Conservation (phyloP, 441 rosid genomes). For the Pelargonium citronellum region DNA sequence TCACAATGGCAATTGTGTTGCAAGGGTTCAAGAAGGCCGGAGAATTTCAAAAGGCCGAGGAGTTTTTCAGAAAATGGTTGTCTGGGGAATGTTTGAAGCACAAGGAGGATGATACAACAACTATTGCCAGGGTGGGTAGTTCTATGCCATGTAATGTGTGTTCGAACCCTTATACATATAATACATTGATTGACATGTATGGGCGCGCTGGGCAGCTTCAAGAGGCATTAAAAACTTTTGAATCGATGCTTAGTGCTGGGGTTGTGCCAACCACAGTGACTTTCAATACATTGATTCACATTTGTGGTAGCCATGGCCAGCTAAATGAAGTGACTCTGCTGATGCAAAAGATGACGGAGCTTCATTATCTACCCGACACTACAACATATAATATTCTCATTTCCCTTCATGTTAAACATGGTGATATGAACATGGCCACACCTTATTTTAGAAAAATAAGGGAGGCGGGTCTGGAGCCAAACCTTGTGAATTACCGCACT, state of each 20-base stretch:
- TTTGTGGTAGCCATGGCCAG: slow-evolving; percentile 6
- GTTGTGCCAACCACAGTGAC: slow-evolving; percentile 9
- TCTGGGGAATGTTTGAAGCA: background rate
- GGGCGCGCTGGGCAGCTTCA: slow-evolving; percentile 7
- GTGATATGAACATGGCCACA: slow-evolving; percentile 1
- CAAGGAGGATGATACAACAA: background rate
- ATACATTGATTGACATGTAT: slow-evolving; percentile 10
- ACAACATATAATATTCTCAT: slow-evolving; percentile 9
- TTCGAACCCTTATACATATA: background rate
- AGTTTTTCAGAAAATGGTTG: slow-evolving; percentile 2
- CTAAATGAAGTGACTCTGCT: slow-evolving; percentile 5
- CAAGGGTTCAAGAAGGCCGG: slow-evolving; percentile 9
- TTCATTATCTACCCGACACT: slow-evolving; percentile 2
- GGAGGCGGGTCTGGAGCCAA: slow-evolving; percentile 10
- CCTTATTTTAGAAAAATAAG: background rate
- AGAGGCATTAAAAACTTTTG: slow-evolving; percentile 1
- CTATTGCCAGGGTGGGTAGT: background rate
- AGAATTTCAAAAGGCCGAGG: slow-evolving; percentile 11
- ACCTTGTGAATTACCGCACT: slow-evolving; percentile 65
- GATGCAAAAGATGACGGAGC: slow-evolving; percentile 8
- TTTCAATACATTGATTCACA: slow-evolving; percentile 6
- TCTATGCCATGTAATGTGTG: background rate
- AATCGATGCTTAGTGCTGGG: background rate
- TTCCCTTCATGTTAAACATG: background rate
- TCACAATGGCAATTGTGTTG: slow-evolving; percentile 7